Evolutionary conservation across 768 basidiomycete species (phyloP).

Genomic region (Naganishia kalamii): DNA sequence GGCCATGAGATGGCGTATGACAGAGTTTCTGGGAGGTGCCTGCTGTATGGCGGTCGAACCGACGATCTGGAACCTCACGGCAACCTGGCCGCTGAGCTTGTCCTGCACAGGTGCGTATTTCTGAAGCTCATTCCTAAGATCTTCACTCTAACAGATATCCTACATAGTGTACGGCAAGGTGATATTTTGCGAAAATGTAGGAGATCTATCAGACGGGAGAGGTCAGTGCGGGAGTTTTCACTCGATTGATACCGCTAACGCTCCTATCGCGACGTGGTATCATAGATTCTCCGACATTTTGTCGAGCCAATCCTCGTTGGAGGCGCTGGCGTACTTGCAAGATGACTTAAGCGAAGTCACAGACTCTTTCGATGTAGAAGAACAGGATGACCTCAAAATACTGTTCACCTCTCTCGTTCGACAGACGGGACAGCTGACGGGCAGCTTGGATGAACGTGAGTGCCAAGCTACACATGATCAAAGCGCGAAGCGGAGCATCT

Average conservation of each 20-base stretch:
- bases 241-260: background rate
- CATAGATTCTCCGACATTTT: conserved; percentile 8
- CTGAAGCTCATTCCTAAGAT: background rate
- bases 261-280: background rate
- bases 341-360: background rate
- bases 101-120: background rate
- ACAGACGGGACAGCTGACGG: background rate
- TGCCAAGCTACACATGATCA: background rate
- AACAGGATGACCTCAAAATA: background rate
- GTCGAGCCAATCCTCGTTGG: background rate
- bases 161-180: background rate
- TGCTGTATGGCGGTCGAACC: background rate
- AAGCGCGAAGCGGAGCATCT: background rate
- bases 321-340: conserved; percentile 3
- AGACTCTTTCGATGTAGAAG: background rate
- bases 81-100: background rate
- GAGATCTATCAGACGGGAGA: background rate
- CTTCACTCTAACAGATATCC: background rate
- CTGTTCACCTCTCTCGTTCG: conserved; percentile 4
- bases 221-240: background rate
- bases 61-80: background rate
- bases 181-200: background rate
- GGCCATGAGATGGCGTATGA: conserved; percentile 9
- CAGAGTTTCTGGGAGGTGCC: background rate
- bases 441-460: background rate